Base-by-base conservation (phyloP, 2,329 filamentous ascomycete species). In the Alternaria tenuissima region DNA sequence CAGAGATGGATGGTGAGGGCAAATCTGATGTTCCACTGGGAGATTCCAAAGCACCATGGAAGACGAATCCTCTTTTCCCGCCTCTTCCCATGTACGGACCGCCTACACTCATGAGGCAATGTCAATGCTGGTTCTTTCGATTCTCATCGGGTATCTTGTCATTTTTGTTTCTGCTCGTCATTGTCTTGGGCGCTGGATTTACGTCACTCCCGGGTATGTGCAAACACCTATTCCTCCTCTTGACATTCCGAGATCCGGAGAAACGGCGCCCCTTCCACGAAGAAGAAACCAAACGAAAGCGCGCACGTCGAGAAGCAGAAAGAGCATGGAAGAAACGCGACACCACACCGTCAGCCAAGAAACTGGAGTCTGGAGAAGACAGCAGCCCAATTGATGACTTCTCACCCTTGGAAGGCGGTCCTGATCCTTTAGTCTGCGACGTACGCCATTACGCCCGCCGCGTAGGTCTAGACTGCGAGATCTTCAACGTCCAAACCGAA, bases 401-500 rank as follows among this genome's bases (percentile, higher is more conserved):
- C 66, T 78, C 87, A 1, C 91, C 92, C 0, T 88, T 90, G 2
- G 93, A 95, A 78, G 93, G 93, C 16, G 93, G 93, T 0, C 87
- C 85, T 7, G 94, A 97, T 76, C 89, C 87, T 3, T 81, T 97
- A 7, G 79, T 91, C 7, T 92, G 91, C 71, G 91, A 97, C 69
- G 87, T 94, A 20, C 85, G 86, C 3, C 95, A 97, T 75, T 97
- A 98, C 74, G 94, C 94, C 1, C 86, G 92, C 20, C 85, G 94
- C 12, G 93, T 97, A 14, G 94, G 94, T 0, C 84, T 98, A 1
- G 93, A 97, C 62, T 87, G 93, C 24, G 94, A 97, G 73, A 86
- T 86, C 9, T 92, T 93, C 70, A 84, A 91, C 51, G 93, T 97
- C 0, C 90, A 96, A 77, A 97, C 94, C 0, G 94, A 97, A 76